These are phyloP conservation scores for Butyriboletus appendiculatus DNA, from an alignment of 1,284 basidiomycete species.

Conservation along the genomic window DNA sequence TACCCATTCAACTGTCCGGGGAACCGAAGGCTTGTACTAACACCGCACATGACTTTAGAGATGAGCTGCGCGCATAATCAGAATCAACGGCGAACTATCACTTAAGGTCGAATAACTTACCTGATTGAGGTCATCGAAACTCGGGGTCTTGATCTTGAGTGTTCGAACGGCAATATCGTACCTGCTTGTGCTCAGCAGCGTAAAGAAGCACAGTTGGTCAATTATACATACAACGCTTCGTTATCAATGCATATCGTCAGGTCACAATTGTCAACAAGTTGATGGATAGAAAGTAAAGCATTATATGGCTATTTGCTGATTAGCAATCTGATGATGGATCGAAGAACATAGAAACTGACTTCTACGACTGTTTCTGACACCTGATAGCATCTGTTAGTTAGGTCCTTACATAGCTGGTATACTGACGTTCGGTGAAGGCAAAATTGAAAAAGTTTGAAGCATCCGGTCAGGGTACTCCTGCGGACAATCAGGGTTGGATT, in stretches of 20 bases:
- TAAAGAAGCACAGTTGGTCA: background rate
- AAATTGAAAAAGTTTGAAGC: conserved; percentile 90
- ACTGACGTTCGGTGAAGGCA: conserved; percentile 85
- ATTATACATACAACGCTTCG: conserved; percentile 73
- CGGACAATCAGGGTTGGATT: conserved; percentile 10
- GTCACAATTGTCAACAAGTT: conserved; percentile 91
- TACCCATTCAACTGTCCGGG: conserved; percentile 92
- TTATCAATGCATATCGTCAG: conserved; percentile 93
- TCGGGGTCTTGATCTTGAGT: conserved; percentile 71
- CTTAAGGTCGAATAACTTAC: conserved; percentile 45
- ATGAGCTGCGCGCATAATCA: conserved; percentile 54
- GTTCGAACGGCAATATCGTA: conserved; percentile 83
- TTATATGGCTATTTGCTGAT: conserved; percentile 73
- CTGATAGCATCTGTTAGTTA: conserved; percentile 35
- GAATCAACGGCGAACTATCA: background rate
- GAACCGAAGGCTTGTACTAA: conserved; percentile 90
- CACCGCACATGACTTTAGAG: conserved; percentile 86
- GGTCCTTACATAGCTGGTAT: background rate
- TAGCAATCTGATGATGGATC: background rate
- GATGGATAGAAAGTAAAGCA: conserved; percentile 86
- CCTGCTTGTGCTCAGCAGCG: conserved; percentile 35
- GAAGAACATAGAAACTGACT: conserved; percentile 38
- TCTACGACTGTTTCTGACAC: conserved; percentile 97
- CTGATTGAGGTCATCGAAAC: conserved; percentile 78
- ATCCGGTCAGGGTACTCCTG: conserved; percentile 92